These are phyloP conservation scores for Penicillium ucsense DNA, from an alignment of 495 filamentous ascomycete genomes.

Conservation along the genomic window DNA sequence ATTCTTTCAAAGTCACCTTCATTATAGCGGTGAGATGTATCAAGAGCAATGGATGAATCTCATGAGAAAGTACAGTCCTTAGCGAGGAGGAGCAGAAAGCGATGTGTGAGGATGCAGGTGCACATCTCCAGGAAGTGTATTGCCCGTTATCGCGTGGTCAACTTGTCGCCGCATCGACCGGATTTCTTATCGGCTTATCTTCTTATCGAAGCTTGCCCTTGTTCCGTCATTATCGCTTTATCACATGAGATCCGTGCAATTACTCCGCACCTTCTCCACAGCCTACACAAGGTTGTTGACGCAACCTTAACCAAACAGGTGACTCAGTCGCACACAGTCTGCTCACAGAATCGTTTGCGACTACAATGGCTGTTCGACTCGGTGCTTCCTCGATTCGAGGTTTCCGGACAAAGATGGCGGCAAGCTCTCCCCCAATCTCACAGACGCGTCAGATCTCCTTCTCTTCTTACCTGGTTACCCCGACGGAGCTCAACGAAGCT, in stretches of 20 bases:
- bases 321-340: neutral
- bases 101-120: too few relatives aligned
- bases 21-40: conserved; percentile 38
- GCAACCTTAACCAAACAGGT: neutral
- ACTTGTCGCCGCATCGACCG: too few relatives aligned
- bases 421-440: conserved; percentile 10
- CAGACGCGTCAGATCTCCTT: conserved; percentile 43
- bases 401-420: conserved; percentile 27
- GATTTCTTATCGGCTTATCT: neutral
- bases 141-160: too few relatives aligned
- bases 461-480: conserved; percentile 75
- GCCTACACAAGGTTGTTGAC: conserved; percentile 3
- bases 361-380: conserved; percentile 27
- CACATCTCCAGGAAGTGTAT: too few relatives aligned
- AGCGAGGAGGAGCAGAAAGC: too few relatives aligned
- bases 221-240: conserved; percentile 7
- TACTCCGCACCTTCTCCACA: conserved; percentile 15
- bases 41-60: neutral
- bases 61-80: neutral
- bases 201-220: neutral
- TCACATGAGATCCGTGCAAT: conserved; percentile 18
- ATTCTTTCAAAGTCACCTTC: conserved; percentile 90
- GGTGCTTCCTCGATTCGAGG: conserved; percentile 19
- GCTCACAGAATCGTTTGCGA: conserved; percentile 21
- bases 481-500: conserved; percentile 68